Base-by-base conservation (phyloP, 306 rosid genomes). In the Rosa chinensis region DNA sequence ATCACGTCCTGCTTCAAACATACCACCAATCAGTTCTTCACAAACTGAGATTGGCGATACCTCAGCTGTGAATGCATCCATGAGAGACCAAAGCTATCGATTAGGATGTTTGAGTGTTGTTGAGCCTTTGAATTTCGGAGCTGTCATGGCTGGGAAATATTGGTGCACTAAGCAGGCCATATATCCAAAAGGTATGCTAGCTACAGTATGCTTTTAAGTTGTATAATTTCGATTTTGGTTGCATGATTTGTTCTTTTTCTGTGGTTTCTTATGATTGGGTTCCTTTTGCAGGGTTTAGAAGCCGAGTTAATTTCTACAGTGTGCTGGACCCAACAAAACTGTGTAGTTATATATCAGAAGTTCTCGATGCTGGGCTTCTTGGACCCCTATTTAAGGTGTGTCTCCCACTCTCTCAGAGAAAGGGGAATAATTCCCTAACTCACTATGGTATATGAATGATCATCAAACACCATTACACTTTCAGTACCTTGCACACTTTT, bases 311-410 rank as follows among this genome's bases (percentile, higher is more conserved):
- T 69, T 96, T 89, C 89, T 83, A 67, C 50, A 90, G 89, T 73
- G 82, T 96, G 76, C 81, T 84, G 39, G 75, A 87, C 87, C 99
- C 97, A n/a, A 58, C 89, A 73, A 89, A 77, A 75, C 70, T 84
- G 39, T 87, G 89, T 79, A 85, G 84, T 85, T 96, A 93, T 83
- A 77, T 86, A 66, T 96, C 96, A 62, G 94, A 93, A 90, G 97
- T 96, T 53, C 74, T 91, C 66, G 94, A 93, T 88, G 96, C 92
- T 52, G 98, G 98, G 67, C 80, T 91, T 50, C 89, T 93, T 73
- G 96, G 99, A 52, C 99, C 99, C 64, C 86, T 93, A 76, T 96
- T 93, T 82, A 89, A 91, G 97, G 99, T 95, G 49, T 56, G 78
- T 84, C 55, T 56, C 82, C 61, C 66, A 55, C 61, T 49, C 75